Evolutionary conservation across 345 rosid species (phyloP), one percentile per base, ranked within the genome.

Genomic region (Conringia planisiliqua): DNA sequence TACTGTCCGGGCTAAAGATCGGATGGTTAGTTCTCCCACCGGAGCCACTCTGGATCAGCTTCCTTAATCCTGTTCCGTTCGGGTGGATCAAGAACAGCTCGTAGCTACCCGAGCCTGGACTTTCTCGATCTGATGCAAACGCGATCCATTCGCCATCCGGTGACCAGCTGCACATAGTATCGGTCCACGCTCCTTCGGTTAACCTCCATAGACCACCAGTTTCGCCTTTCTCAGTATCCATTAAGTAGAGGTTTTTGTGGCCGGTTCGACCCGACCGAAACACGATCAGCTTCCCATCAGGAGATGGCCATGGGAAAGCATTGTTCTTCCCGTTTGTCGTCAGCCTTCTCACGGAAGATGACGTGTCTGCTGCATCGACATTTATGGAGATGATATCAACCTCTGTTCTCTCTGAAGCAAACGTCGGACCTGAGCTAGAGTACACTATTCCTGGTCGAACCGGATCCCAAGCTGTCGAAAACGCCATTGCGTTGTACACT

Each of bases 101-200:
- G 39, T 86, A 93, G 54, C 96, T 90, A 6, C 97, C 96, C 0
- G 88, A 82, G 38, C 93, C 92, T 2, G 98, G 94, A 43, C 60
- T 47, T 38, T 83, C 85, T n/a, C 96, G 59, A 57, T 93, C 98
- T 0, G 97, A 93, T 12, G 98, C 85, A 48, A 89, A 93, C 0
- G 88, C 93, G 4, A 93, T 90, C 90, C 86, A 85, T 1, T 90
- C 86, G 0, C 97, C 92, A 20, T 79, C 85, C 0, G 97, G 93
- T 14, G 98, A 93, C 98, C 96, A 93, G 47, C 6, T 83, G 18
- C 92, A 85, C 97, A 93, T 93, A 0, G 97, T 90, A 50, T 90
- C 98, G 0, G 81, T 84, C 98, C 98, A 90, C 1, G 86, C 85
- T 47, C 98, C 97, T 3, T 88, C 82, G 1, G 97, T 93, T 51